Evolutionary conservation across 768 basidiomycete genomes (phyloP), one percentile per base, ranked within the genome.

Genomic region (Trametopsis cervina): DNA sequence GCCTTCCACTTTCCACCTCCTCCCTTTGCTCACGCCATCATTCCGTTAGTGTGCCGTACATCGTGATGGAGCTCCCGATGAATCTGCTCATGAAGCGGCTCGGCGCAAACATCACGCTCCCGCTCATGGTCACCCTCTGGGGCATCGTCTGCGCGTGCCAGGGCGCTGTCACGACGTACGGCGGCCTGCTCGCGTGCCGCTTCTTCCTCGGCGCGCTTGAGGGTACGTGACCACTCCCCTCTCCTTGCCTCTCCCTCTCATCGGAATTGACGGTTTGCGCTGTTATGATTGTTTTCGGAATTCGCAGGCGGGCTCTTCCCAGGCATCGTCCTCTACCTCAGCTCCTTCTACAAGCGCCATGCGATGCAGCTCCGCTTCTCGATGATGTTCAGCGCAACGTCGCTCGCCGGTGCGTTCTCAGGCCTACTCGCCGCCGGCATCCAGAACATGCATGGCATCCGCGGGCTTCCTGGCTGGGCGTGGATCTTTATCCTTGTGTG

Each of bases 401-500:
- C 70, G 2, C 65, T 79, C 4, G 72, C 81, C 0, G 78, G 80
- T 0, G 75, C 79, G 0, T 81, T 83, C 54, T 81, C 80, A 4
- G 83, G 84, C 39, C 62, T 85, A 5, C 69, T 86, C 22, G 81
- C 82, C 0, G 67, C 77, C 27, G 80, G 69, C 1, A 81, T 86
- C 42, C 57, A 69, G 17, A 62, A 77, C 12, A 77, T 85, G 69
- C 59, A 79, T 40, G 76, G 76, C 12, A 60, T 70, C 9, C 69
- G 72, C 1, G 75, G 77, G 4, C 70, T 64, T 43, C 67, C 73
- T 1, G 81, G 77, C 0, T 85, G 82, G 83, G 68, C 74, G 12
- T 86, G 80, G 83, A 75, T 83, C 40, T 81, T 82, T 60, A 77
- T 81, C 45, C 65, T 82, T 27, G 74, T 76, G 60, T 1, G 61